Evolutionary conservation across 176 grass and related monocot genomes (phyloP).

Genomic region (Aegilops speltoides): DNA sequence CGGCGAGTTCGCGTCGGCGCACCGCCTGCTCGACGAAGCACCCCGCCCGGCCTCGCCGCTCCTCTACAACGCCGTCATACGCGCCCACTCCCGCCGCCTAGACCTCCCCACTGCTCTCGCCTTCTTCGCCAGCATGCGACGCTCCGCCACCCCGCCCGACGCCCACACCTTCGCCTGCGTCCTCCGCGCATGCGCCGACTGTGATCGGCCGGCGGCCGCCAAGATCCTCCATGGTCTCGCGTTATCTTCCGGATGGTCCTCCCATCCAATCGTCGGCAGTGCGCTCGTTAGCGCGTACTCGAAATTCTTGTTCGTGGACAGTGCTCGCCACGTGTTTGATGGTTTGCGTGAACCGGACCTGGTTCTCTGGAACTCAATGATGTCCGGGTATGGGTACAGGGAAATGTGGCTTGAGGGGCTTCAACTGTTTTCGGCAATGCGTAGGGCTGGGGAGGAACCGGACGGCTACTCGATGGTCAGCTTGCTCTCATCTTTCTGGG

Average conservation of each 20-base stretch:
- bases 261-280: constrained; percentile 35
- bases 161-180: constrained; percentile 66
- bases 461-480: constrained; percentile 68
- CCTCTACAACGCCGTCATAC: constrained; percentile 66
- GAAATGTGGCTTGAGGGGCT: constrained; percentile 55
- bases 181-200: constrained; percentile 60
- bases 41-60: constrained; percentile 33
- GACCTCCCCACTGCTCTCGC: constrained; percentile 32
- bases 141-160: constrained; percentile 37
- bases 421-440: constrained; percentile 43
- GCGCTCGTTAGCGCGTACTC: constrained; percentile 48
- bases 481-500: constrained; percentile 54
- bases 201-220: constrained; percentile 10
- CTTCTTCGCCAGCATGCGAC: constrained; percentile 48
- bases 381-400: constrained; percentile 52
- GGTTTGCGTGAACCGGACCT: constrained; percentile 39
- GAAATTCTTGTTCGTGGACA: constrained; percentile 33
- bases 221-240: constrained; percentile 28
- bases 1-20: constrained; percentile 42
- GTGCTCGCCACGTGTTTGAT: constrained; percentile 45
- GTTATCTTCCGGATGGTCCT: constrained; percentile 9
- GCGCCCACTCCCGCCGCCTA: constrained; percentile 44
- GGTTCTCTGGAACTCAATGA: constrained; percentile 66
- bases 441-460: constrained; percentile 19
- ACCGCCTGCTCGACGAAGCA: constrained; percentile 45